Evolutionary conservation across 345 rosid genomes (phyloP), one percentile per base, ranked within the genome.

Genomic region (Linum usitatissimum): DNA sequence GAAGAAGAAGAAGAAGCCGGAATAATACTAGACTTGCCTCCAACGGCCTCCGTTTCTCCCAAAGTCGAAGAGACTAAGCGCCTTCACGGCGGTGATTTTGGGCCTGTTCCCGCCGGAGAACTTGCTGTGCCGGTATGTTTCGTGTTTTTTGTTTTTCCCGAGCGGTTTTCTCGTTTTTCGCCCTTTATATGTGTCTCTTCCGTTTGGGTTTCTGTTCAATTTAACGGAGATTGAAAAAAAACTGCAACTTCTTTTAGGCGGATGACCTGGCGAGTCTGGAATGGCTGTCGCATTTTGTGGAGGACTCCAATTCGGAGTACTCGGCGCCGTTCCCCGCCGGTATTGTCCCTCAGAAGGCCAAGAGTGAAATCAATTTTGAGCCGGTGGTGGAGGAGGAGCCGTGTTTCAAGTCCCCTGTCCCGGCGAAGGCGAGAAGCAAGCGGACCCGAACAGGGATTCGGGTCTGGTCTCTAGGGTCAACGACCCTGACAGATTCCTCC

Each of bases 281-380:
- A 59, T 91, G 96, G 98, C 57, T 92, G 61, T 92, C 98, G 10
- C 88, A 75, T 51, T 88, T 92, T 45, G 96, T 88, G 28, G 96
- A 92, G 54, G 95, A 84, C 64, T 86, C 92, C 40, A 82, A 80
- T 82, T 45, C 51, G 62, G 90, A 82, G 62, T 68, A 75, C 71
- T 77, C 79, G 8, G 20, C 82, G 5, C 81, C 86, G 0, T 77
- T 70, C 55, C 84, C 81, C 14, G 64, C 78, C 72, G 75, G 62
- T 55, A 51, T 66, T 3, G 30, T 63, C 0, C 70, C 73, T 68
- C 74, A 51, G 64, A 75, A 72, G 65, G 73, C 82, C 0, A 67
- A 69, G 10, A 59, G 64, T 20, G 64, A 58, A 9, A 70, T 61
- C 64, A 66, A 59, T 45, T 57, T 65, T 10, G 74, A 66, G 45